Percentiles rank a stretch among this genome's conserved stretches.
Conservation (phyloP, 305 asterid species). For the Fraxinus baroniana region DNA sequence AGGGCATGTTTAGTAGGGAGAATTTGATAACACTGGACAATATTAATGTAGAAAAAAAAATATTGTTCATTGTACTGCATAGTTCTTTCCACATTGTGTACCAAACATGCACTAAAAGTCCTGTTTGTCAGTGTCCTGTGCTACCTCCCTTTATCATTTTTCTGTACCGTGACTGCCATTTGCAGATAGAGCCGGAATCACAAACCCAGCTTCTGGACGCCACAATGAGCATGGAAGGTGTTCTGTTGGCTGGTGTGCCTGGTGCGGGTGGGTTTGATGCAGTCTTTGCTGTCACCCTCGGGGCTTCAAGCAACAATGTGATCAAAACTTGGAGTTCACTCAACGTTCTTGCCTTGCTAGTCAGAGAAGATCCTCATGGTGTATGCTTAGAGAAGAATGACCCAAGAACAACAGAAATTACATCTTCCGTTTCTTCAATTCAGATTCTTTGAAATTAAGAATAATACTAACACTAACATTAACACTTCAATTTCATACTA, state of each 20-base stretch:
- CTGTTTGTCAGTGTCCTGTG: neutral
- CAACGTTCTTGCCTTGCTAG: conserved; percentile 79
- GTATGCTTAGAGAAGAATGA: conserved; percentile 66
- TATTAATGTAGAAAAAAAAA: neutral
- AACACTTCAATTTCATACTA: neutral
- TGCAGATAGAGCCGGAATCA: conserved; percentile 91
- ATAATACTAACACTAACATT: neutral
- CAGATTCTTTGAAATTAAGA: conserved; percentile 39
- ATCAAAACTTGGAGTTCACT: conserved; percentile 67
- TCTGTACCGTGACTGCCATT: neutral
- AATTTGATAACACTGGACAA: neutral
- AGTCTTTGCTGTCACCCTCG: conserved; percentile 78
- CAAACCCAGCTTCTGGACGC: conserved; percentile 75
- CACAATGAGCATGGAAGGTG: conserved; percentile 83
- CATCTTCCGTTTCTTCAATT: conserved; percentile 57
- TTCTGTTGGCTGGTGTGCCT: conserved; percentile 89
- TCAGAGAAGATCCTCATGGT: conserved; percentile 85
- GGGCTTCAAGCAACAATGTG: conserved; percentile 56
- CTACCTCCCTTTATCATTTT: conserved; percentile 15
- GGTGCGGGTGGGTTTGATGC: conserved; percentile 99
- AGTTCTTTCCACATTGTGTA: neutral
- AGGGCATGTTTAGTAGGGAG: neutral
- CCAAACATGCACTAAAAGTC: neutral
- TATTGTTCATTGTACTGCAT: neutral
- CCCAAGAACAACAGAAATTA: conserved; percentile 61